Percentiles rank a stretch among this genome's conserved stretches.
These are phyloP conservation scores for Pseudogymnoascus sp. DNA, from an alignment of 2,329 filamentous ascomycete genomes.

Conservation along the genomic window DNA sequence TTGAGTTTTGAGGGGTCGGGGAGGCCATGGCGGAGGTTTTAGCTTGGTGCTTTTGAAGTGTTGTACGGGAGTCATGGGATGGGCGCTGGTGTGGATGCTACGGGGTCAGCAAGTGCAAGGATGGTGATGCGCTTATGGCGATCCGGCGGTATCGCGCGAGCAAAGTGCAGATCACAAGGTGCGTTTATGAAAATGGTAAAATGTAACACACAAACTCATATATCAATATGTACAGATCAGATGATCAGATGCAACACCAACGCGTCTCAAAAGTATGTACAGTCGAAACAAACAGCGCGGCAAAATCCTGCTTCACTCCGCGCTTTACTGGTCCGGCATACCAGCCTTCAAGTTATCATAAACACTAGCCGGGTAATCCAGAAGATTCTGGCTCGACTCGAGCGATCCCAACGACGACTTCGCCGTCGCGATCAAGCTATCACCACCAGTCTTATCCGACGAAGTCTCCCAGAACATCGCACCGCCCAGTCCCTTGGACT, in stretches of 20 bases:
- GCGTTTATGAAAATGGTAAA: not conserved
- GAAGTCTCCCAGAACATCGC: conserved; percentile 84
- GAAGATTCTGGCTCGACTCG: conserved; percentile 41
- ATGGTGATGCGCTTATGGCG: not conserved
- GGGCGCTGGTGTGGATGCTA: not conserved
- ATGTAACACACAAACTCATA: conserved; percentile 26
- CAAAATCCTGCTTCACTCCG: not conserved
- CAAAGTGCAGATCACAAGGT: not conserved
- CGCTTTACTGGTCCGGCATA: conserved; percentile 20
- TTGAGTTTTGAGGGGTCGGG: too few relatives aligned
- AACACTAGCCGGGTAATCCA: conserved; percentile 45
- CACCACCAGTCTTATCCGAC: conserved; percentile 51
- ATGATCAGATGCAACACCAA: not conserved
- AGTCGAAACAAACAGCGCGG: not conserved
- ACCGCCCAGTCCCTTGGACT: conserved; percentile 56
- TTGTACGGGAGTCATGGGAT: not conserved
- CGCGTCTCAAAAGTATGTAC: not conserved
- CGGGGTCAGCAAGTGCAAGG: not conserved
- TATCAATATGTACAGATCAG: conserved; percentile 43
- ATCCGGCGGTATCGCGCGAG: not conserved
- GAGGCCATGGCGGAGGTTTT: too few relatives aligned
- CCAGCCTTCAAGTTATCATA: conserved; percentile 47
- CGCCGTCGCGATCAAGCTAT: conserved; percentile 51
- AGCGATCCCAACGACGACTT: conserved; percentile 36
- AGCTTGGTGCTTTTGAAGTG: too few relatives aligned